Evolutionary conservation across 768 basidiomycete genomes (phyloP), one percentile per base, ranked within the genome.

Genomic region (Galerina marginata): DNA sequence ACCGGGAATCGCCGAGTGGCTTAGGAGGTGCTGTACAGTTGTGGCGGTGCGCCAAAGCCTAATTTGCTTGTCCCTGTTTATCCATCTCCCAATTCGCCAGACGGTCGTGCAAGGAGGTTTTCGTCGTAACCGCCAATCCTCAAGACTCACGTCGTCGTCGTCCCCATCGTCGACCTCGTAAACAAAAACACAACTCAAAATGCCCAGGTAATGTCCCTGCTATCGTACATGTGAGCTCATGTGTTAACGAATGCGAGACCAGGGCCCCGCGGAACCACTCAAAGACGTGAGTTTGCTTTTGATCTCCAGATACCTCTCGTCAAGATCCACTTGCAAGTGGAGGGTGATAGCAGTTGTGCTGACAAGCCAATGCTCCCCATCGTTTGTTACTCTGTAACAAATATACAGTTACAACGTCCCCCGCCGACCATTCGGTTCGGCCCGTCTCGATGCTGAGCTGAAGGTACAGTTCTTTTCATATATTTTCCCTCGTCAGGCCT

Each of bases 381-480:
- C 78, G 74, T 79, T 75, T 56, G 71, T 63, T 33, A 33, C 55
- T 61, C 6, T 65, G 67, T 70, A 68, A 80, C 83, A 77, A 77
- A 55, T 74, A 70, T 77, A 77, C 77, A 94, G 93, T 81, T 97
- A 96, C 85, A 97, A 98, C 87, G 96, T 97, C 87, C 96, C 96
- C 74, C 93, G 89, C 85, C 88, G 96, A 76, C 90, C 96, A 76
- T 99, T 89, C 81, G 94, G 91, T 83, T 93, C 95, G 60, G 94
- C 96, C 75, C 95, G 96, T 81, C 95, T 99, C 83, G 97, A 99
- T 83, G 91, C 93, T 69, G 97, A 99, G 86, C 87, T 99, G 78
- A 99, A 99, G 92, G 95, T 95, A 72, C 60, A 69, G 61, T 36
- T 54, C n/a, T 25, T 33, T 56, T 44, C 33, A 38, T 57, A 20